Conservation (phyloP, 1,284 basidiomycete species). For the Neonothopanus nambi region DNA sequence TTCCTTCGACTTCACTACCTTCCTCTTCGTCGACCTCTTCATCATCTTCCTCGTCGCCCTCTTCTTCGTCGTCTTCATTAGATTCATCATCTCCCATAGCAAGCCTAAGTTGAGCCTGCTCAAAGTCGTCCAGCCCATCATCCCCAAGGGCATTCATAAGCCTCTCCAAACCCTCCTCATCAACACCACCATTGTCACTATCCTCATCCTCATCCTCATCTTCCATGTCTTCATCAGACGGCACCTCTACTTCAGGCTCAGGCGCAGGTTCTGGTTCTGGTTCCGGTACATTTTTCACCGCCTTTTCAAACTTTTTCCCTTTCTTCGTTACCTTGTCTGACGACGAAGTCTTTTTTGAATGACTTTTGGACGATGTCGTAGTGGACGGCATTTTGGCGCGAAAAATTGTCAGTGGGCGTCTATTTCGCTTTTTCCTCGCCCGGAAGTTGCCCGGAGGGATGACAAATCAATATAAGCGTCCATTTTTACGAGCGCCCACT, state of each 20-base stretch:
- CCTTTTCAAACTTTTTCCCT: no score
- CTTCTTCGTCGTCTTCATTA: conserved; percentile 35
- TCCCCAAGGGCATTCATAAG: conserved; percentile 69
- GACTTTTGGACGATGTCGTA: no score
- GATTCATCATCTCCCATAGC: conserved; percentile 39
- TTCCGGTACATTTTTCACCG: not conserved
- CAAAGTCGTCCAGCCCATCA: conserved; percentile 66
- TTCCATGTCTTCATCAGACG: not conserved
- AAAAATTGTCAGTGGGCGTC: no score
- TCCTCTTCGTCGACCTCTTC: conserved; percentile 32
- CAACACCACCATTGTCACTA: conserved; percentile 58
- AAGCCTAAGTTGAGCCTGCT: conserved; percentile 48
- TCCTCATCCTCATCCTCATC: conserved; percentile 41
- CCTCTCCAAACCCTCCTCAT: conserved; percentile 64
- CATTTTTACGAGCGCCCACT: no score
- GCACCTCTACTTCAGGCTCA: no score
- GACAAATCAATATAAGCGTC: no score
- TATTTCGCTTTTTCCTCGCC: no score
- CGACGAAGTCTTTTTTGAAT: not conserved
- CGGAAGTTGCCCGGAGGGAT: no score
- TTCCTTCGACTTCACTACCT: no score
- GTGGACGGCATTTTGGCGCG: no score
- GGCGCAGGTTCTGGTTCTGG: not conserved
- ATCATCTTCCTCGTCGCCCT: conserved; percentile 34
- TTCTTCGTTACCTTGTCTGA: not conserved